Evolutionary conservation across 1,139 yeast species (phyloP), one percentile per base, ranked within the genome.

Genomic region (Saccharomyces hybrid): DNA sequence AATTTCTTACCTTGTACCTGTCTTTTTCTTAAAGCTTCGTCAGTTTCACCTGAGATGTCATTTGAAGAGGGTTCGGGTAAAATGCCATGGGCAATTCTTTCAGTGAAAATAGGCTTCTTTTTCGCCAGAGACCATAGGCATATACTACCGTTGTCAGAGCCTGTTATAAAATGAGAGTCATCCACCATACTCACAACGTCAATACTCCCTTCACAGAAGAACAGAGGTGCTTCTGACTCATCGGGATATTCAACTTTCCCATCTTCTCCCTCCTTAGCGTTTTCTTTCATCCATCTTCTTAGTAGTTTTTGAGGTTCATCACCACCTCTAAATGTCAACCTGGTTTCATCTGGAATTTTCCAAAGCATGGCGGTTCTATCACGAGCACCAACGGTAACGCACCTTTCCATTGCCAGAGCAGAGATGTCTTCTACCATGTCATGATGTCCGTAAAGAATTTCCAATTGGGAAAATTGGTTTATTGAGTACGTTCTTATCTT

Each of bases 291-390:
- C 65, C 73, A 74, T 55, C 66, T 75, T 60, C 69, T 76, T 57
- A 71, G 73, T 63, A 75, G 75, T 68, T 74, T 78, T 54, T 75
- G 78, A 14, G 72, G 75, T 65, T 68, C 70, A 49, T 88, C 96
- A 57, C 96, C 96, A 58, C 96, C 96, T 66, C 97, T 80, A 71
- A 93, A 93, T 0, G 97, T 90, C 63, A 93, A 79, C 66, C 98
- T 80, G 1, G 96, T 83, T 73, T 93, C 99, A 65, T 95, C 99
- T 28, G 96, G 82, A 61, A 93, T 89, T 71, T 95, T 93, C 99
- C 99, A 93, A 64, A 88, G 76, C 84, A 95, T 86, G 16, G 95
- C 97, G 1, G 96, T 88, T 64, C 95, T 84, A 72, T 93, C 99
- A 65, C 99, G 81, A 4, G 95, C 79, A 21, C 99, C 99, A 27